These are phyloP conservation scores for Cyberlindnera samutprakarnensis DNA, from an alignment of 805 yeast genomes.

Conservation along the genomic window DNA sequence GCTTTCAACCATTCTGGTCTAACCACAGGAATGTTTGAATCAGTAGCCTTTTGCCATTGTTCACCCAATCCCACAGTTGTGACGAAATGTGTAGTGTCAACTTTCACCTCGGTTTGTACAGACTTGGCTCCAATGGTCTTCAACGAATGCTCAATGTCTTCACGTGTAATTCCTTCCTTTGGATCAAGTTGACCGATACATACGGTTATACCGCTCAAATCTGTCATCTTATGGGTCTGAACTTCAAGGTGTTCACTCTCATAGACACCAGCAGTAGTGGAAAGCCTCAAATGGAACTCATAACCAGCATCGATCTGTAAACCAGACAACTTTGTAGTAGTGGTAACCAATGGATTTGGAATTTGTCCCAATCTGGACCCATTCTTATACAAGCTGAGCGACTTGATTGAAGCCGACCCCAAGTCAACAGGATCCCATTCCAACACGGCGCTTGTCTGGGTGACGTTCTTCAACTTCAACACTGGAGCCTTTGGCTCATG, in stretches of 20 bases:
- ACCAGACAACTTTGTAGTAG: constrained; percentile 84
- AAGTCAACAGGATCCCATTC: constrained; percentile 87
- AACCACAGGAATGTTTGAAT: constrained; percentile 84
- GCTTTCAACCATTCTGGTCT: constrained; percentile 97
- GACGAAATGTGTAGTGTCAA: constrained; percentile 94
- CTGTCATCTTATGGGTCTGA: constrained; percentile 93
- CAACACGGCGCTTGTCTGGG: constrained; percentile 91
- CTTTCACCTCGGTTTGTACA: constrained; percentile 60
- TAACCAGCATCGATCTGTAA: constrained; percentile 80
- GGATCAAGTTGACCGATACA: constrained; percentile 78
- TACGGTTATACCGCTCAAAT: constrained; percentile 83
- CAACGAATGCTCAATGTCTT: constrained; percentile 58
- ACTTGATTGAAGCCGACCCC: constrained; percentile 75
- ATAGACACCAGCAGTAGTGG: constrained; percentile 85
- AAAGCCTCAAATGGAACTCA: constrained; percentile 70
- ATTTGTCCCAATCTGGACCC: constrained; percentile 64
- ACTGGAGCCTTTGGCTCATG: constrained; percentile 65
- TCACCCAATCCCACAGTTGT: constrained; percentile 64
- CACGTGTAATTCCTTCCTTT: constrained; percentile 33
- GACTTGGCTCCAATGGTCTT: constrained; percentile 77
- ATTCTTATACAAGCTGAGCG: constrained; percentile 72
- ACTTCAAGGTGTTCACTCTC: constrained; percentile 60
- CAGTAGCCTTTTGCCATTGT: constrained; percentile 73
- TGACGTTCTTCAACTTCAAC: constrained; percentile 64
- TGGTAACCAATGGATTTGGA: constrained; percentile 73